A percentile compares a stretch with the other conserved stretches of the same genome.
phyloP scores from a whole-genome alignment of 2,329 filamentous ascomycete species.

The Verticillium longisporum region DNA sequence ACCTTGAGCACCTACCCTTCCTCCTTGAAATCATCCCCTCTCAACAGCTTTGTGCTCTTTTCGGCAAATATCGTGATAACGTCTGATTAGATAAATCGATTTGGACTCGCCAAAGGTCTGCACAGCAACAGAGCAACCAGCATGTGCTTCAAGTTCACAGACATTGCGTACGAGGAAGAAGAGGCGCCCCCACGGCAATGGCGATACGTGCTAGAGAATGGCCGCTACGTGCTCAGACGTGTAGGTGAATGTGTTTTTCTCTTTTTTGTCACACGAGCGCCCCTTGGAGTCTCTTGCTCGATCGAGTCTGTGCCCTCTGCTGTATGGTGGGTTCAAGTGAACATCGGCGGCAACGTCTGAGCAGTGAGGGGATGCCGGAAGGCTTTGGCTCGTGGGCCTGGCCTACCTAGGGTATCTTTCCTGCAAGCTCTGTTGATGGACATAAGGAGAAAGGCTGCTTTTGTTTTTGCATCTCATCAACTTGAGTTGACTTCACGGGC shows the following conservation, averaged over 20 bases:
- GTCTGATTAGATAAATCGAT: background rate
- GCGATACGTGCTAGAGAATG: background rate
- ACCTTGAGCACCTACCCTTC: no score
- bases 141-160: background rate
- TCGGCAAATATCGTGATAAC: no score
- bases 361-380: no score
- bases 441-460: no score
- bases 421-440: no score
- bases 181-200: background rate
- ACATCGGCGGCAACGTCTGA: no score
- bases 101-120: background rate
- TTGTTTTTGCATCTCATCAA: no score
- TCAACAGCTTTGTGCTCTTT: no score
- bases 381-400: no score
- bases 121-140: background rate
- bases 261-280: background rate
- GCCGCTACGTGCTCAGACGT: background rate
- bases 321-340: background rate
- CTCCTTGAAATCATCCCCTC: no score
- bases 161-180: background rate
- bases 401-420: no score
- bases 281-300: background rate
- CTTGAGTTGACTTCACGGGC: no score
- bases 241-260: background rate
- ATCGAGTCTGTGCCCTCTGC: background rate